These are phyloP conservation scores for Condylostoma magnum DNA, from an alignment of 169 alveolate genomes.

Conservation along the genomic window DNA sequence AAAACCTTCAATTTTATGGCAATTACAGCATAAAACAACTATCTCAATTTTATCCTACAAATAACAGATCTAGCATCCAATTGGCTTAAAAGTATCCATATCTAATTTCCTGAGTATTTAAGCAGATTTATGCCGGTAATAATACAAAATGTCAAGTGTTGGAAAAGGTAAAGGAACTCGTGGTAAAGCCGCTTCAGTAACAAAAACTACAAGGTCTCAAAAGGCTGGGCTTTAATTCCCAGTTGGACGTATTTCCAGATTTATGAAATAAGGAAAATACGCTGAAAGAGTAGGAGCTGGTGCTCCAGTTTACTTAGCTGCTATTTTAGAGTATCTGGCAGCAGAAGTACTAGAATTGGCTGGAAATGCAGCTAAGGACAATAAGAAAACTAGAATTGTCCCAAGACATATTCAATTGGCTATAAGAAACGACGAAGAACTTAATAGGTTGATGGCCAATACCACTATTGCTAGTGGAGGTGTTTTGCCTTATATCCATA, in stretches of 20 bases:
- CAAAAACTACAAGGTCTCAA: slow-evolving; percentile 89
- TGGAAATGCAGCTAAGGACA: slow-evolving; percentile 98
- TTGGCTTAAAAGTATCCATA: slow-evolving; percentile 32
- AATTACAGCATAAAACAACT: neutral
- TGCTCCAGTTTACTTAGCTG: slow-evolving; percentile 98
- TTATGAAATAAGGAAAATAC: slow-evolving; percentile 95
- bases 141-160: slow-evolving; percentile 11
- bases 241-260: slow-evolving; percentile 98
- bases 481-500: slow-evolving; percentile 96
- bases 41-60: neutral
- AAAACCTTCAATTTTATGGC: no score
- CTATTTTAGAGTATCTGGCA: slow-evolving; percentile 97
- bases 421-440: slow-evolving; percentile 97
- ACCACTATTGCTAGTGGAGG: slow-evolving; percentile 99
- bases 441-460: slow-evolving; percentile 95
- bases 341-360: slow-evolving; percentile 98
- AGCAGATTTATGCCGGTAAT: neutral
- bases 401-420: slow-evolving; percentile 99
- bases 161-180: slow-evolving; percentile 35
- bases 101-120: slow-evolving; percentile 3
- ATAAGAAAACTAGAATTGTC: slow-evolving; percentile 96
- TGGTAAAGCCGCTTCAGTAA: slow-evolving; percentile 22
- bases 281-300: slow-evolving; percentile 99
- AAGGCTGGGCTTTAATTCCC: slow-evolving; percentile 99
- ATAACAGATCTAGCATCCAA: neutral